Evolutionary conservation across 1,284 basidiomycete species (phyloP).

Genomic region (Microbotryum intermedium): DNA sequence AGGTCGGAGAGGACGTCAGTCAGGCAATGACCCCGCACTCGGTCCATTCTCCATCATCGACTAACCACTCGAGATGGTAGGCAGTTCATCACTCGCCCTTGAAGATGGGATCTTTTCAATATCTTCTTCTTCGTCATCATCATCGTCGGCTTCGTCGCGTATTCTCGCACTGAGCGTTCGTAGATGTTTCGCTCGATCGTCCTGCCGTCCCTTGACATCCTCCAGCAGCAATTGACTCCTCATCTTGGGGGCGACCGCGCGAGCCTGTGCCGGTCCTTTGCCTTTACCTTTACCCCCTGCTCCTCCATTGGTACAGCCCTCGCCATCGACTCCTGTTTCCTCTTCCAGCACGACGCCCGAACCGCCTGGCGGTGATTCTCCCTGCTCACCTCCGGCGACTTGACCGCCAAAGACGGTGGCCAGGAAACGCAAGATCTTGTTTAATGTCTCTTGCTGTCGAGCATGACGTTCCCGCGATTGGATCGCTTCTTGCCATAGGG

Average conservation of each 20-base stretch:
- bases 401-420: slow-evolving; percentile 77
- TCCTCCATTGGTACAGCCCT: slow-evolving; percentile 36
- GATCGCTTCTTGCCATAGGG: slow-evolving; percentile 85
- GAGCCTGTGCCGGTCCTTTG: slow-evolving; percentile 10
- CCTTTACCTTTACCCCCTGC: slow-evolving; percentile 19
- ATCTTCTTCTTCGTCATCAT: slow-evolving; percentile 40
- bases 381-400: slow-evolving; percentile 11
- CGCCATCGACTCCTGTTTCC: slow-evolving; percentile 44
- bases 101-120: slow-evolving; percentile 31
- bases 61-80: slow-evolving; percentile 20
- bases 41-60: background rate
- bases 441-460: slow-evolving; percentile 94
- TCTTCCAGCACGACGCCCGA: background rate
- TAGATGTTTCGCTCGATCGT: background rate
- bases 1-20: background rate
- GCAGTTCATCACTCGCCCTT: slow-evolving; percentile 10
- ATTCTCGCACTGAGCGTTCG: background rate
- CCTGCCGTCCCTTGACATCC: slow-evolving; percentile 42
- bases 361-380: background rate
- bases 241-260: slow-evolving; percentile 49
- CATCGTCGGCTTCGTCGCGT: slow-evolving; percentile 18
- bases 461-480: slow-evolving; percentile 69
- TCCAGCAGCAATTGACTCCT: slow-evolving; percentile 59
- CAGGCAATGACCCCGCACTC: background rate
- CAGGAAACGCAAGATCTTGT: slow-evolving; percentile 86